Base-by-base conservation (phyloP, 2,329 filamentous ascomycete species). In the Aspergillus japonicus region DNA sequence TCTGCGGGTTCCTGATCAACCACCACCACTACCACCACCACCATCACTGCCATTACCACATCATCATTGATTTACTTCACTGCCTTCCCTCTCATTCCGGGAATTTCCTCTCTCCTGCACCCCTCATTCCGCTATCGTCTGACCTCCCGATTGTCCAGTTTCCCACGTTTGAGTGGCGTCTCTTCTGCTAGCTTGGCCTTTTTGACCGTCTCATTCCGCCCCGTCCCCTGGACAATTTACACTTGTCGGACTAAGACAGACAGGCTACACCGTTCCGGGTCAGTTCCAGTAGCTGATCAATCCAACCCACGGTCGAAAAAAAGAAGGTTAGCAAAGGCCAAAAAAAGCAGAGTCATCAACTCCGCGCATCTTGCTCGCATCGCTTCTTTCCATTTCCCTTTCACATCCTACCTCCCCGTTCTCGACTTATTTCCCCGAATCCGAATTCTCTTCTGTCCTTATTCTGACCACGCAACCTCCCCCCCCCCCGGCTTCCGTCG, bases 391-490 rank as follows among this genome's bases (percentile, higher is more conserved):
- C 16, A 29, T 47, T 44, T 47, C 39, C 52, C 19, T 44, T 47
- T 14, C 16, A 26, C 24, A 16, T 54, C 42, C 23, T 31, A 47
- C n/a, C n/a, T 54, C 47, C 16, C 42, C 33, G 53, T 51, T 56
- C 49, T 61, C 55, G 53, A 44, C 26, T 51, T 14, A 16, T 55
- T 44, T 49, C 50, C 51, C 61, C 58, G 54, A 58, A 23, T 54
- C 58, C 58, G 54, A 58, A 23, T 54, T 57, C 39, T 58, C 29
- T 53, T 56, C 49, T 57, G 50, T 47, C 33, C n/a, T 23, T 51
- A 26, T 42, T 50, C 49, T 51, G 23, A 29, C 16, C 35, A 51
- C 50, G 16, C 48, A 51, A 55, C 47, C 51, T 42, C 59, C 58
- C 44, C 21, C 21, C 21, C 21, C 21, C 21, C 21, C 21, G n/a